A percentile compares a stretch with the other conserved stretches of the same genome.
Evolutionary conservation across 164 flowering plant genomes (phyloP).

Genomic region (Euptelea pleiosperma): DNA sequence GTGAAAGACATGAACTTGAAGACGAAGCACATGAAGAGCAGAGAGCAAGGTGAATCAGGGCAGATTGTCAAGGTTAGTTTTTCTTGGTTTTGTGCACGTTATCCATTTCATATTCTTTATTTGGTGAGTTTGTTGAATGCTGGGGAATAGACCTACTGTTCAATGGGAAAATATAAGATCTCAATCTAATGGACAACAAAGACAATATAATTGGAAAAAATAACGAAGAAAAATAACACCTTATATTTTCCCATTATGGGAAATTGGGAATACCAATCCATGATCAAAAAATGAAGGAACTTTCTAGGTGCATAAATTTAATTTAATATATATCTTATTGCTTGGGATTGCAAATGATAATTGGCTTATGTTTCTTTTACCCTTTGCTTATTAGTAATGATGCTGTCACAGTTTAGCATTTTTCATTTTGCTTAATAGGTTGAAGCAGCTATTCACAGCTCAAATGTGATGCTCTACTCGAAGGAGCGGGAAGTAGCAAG

Average conservation of each 20-base stretch:
- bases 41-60: conserved; percentile 74
- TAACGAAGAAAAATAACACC: too few species aligned
- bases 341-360: too few species aligned
- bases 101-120: not conserved
- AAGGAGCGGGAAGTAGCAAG: conserved; percentile 82
- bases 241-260: too few species aligned
- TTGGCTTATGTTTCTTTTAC: too few species aligned
- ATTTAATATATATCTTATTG: too few species aligned
- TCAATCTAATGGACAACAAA: too few species aligned
- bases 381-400: not conserved
- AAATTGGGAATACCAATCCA: too few species aligned
- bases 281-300: too few species aligned
- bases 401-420: not conserved
- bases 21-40: conserved; percentile 89
- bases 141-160: too few species aligned
- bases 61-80: conserved; percentile 72
- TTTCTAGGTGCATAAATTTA: too few species aligned
- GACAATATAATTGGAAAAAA: too few species aligned
- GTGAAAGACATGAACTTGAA: conserved; percentile 81
- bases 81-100: conserved; percentile 3
- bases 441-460: conserved; percentile 91
- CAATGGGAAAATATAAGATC: too few species aligned
- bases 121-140: not conserved
- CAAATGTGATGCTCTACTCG: conserved; percentile 97
- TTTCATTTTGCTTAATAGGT: conserved; percentile 39